Conservation (phyloP, 495 filamentous ascomycete species). For the Extremus antarcticus region DNA sequence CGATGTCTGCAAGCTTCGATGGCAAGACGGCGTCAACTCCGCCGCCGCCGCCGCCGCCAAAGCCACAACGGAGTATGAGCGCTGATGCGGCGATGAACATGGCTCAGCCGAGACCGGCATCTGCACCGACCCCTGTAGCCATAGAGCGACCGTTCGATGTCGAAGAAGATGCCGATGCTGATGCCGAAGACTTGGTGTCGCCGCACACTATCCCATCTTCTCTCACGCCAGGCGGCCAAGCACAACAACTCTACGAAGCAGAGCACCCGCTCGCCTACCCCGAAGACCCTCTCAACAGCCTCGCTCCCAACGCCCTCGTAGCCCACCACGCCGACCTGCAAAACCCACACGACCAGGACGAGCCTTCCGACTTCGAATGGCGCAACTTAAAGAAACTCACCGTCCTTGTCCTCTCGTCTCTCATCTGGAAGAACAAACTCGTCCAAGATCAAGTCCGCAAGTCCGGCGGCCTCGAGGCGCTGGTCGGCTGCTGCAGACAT, state of each 20-base stretch:
- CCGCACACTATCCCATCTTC: constrained; percentile 3
- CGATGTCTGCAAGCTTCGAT: neutral
- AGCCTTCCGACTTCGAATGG: constrained; percentile 85
- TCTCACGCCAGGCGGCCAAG: neutral
- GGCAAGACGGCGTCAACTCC: constrained; percentile 1
- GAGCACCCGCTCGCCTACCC: constrained; percentile 30
- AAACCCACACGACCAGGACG: constrained; percentile 50
- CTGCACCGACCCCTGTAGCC: constrained; percentile 20
- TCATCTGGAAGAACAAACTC: constrained; percentile 66
- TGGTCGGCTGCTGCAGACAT: constrained; percentile 77
- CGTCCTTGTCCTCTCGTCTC: constrained; percentile 71
- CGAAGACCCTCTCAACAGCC: constrained; percentile 35
- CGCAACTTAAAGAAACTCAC: constrained; percentile 85
- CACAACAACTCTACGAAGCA: constrained; percentile 15
- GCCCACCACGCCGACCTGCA: constrained; percentile 7
- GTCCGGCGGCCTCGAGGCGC: constrained; percentile 67
- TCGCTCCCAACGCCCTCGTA: constrained; percentile 31
- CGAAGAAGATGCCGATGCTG: neutral
- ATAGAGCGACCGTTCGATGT: constrained; percentile 32
- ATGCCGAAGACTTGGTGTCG: neutral
- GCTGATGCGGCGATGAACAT: constrained; percentile 9
- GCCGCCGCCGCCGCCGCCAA: neutral
- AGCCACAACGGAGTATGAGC: constrained; percentile 13
- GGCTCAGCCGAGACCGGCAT: neutral
- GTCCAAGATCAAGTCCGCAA: constrained; percentile 79